These are phyloP conservation scores for Raphidocelis subcapitata DNA, from an alignment of 139 green algal genomes.

Conservation along the genomic window DNA sequence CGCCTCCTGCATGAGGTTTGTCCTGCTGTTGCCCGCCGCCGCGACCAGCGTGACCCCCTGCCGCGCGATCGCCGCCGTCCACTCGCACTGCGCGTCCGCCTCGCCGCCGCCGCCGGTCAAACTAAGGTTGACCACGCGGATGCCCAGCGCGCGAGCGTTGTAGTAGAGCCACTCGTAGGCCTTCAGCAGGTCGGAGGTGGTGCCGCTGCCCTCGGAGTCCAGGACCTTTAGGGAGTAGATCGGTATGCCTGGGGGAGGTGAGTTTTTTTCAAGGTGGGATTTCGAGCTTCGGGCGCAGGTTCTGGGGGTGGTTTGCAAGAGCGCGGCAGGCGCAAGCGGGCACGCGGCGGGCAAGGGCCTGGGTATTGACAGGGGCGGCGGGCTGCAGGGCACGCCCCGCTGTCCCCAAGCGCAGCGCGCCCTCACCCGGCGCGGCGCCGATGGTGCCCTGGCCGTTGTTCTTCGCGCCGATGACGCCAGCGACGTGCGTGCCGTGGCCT, in stretches of 20 bases:
- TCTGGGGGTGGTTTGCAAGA: too few relatives aligned
- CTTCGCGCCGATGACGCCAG: conserved; percentile 1
- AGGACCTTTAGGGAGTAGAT: conserved; percentile 16
- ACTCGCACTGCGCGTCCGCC: not conserved
- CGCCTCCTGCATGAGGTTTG: not conserved
- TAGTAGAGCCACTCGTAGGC: not conserved
- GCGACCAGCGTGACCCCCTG: not conserved
- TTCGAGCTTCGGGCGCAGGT: too few relatives aligned
- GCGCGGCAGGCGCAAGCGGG: too few relatives aligned
- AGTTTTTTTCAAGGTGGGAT: too few relatives aligned
- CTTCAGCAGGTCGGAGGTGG: not conserved
- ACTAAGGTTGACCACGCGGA: conserved; percentile 19
- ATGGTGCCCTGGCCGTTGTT: conserved; percentile 13
- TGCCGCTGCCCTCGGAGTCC: not conserved
- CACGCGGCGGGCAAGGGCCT: too few relatives aligned
- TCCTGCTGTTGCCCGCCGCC: conserved; percentile 5
- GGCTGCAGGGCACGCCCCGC: too few relatives aligned
- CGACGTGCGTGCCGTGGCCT: conserved; percentile 11
- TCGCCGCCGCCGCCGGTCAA: not conserved
- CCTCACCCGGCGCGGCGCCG: not conserved
- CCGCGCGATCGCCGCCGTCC: not conserved
- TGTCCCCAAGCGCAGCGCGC: too few relatives aligned
- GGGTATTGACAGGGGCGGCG: too few relatives aligned
- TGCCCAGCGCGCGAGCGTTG: not conserved
- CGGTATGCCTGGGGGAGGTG: not conserved